A percentile compares a stretch with the other conserved stretches of the same genome.
Evolutionary conservation across 345 rosid genomes (phyloP).

Genomic region (Moricandia moricandioides): DNA sequence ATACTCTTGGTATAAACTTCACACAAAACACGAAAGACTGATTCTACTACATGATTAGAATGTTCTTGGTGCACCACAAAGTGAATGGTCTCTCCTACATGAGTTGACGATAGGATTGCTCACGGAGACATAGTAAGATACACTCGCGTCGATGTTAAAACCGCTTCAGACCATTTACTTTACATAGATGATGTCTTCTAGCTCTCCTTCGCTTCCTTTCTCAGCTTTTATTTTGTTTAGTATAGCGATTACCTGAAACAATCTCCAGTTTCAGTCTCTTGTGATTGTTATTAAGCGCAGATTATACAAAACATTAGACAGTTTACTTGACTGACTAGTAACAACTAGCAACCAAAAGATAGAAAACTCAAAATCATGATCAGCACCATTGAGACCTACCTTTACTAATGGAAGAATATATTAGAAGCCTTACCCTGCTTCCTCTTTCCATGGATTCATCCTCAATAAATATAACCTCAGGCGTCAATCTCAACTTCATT

Average conservation of each 20-base stretch:
- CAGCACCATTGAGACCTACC: too few relatives aligned
- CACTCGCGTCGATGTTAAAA: background rate
- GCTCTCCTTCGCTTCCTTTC: conserved; percentile 40
- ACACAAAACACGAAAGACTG: background rate
- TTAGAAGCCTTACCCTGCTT: conserved; percentile 67
- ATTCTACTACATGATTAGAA: background rate
- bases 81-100: conserved; percentile 24
- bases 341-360: background rate
- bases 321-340: background rate
- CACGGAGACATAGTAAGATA: conserved; percentile 33
- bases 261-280: conserved; percentile 5
- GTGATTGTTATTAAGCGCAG: background rate
- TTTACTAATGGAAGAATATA: too few relatives aligned
- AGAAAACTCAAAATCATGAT: too few relatives aligned
- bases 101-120: background rate
- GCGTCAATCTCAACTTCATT: conserved; percentile 85
- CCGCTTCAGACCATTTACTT: conserved; percentile 40
- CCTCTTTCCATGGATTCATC: conserved; percentile 90
- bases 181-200: conserved; percentile 65
- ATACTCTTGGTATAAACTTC: background rate
- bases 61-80: background rate
- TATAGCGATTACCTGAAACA: conserved; percentile 70
- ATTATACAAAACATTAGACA: background rate
- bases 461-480: conserved; percentile 82
- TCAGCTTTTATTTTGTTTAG: conserved; percentile 74